Evolutionary conservation across 176 grass and related monocot species (phyloP).

Genomic region (Carex myosuroides): DNA sequence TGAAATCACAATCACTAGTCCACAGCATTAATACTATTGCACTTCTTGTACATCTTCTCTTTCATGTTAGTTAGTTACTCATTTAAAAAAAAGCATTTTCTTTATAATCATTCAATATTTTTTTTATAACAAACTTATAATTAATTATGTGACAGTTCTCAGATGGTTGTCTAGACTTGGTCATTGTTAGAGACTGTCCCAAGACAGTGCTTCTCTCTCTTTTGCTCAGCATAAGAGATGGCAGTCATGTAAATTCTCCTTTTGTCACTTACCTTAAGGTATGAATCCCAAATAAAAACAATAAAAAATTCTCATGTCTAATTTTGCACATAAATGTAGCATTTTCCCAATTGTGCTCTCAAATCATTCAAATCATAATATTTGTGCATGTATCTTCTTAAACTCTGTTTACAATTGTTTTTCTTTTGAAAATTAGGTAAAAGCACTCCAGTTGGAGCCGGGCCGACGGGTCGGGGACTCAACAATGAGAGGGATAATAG

Average conservation of each 20-base stretch:
- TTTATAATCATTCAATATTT: neutral
- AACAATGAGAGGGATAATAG: slow-evolving; percentile 49
- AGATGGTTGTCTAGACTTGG: slow-evolving; percentile 71
- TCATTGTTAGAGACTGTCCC: slow-evolving; percentile 56
- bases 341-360: too few species aligned
- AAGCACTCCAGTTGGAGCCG: slow-evolving; percentile 42
- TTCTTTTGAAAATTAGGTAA: slow-evolving; percentile 35
- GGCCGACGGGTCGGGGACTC: slow-evolving; percentile 38
- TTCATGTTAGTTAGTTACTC: neutral
- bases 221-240: slow-evolving; percentile 56
- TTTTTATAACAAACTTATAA: neutral
- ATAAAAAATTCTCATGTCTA: neutral
- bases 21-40: neutral
- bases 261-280: slow-evolving; percentile 74
- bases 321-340: too few species aligned
- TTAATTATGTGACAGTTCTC: slow-evolving; percentile 51
- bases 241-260: slow-evolving; percentile 66
- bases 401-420: neutral
- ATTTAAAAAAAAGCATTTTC: neutral
- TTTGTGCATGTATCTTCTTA: too few species aligned
- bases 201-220: slow-evolving; percentile 48
- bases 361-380: too few species aligned
- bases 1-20: too few species aligned
- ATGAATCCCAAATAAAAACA: neutral
- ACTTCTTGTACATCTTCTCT: neutral